Evolutionary conservation across 2,329 filamentous ascomycete genomes (phyloP).

Genomic region (Talaromyces atroroseus): DNA sequence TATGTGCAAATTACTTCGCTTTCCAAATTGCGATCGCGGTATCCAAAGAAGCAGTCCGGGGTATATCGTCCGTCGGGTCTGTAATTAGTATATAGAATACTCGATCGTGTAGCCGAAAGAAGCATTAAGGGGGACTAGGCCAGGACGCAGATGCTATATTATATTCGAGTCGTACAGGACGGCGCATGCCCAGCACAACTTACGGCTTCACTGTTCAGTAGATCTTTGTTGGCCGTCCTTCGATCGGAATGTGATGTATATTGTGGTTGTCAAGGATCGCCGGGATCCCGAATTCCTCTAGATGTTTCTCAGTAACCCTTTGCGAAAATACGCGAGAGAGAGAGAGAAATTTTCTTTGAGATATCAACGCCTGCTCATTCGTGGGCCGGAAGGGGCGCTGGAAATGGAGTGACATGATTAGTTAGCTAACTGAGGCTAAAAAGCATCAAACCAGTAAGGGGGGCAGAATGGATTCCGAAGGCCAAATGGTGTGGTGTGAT

Average conservation of each 20-base stretch:
- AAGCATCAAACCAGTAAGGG: slow-evolving; percentile 8
- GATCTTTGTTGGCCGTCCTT: slow-evolving; percentile 6
- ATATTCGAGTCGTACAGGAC: neutral
- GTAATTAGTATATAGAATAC: neutral
- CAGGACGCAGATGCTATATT: neutral
- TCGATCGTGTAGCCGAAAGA: slow-evolving; percentile 1
- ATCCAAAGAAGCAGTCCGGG: neutral
- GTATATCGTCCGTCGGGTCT: neutral
- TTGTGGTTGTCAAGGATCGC: slow-evolving; percentile 4
- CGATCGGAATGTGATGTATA: slow-evolving; percentile 11
- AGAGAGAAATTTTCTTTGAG: slow-evolving; percentile 5
- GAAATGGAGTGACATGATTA: slow-evolving; percentile 9
- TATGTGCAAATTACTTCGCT: neutral
- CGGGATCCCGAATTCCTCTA: neutral
- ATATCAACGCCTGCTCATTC: slow-evolving; percentile 8
- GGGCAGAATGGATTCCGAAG: slow-evolving; percentile 1
- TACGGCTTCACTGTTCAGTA: neutral
- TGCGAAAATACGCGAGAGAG: slow-evolving; percentile 2
- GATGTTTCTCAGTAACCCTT: neutral
- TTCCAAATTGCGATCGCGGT: neutral
- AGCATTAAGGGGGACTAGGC: neutral
- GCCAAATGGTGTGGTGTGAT: slow-evolving; percentile 2
- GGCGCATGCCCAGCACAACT: neutral
- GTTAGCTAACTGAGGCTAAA: slow-evolving; percentile 6
- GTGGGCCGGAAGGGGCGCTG: slow-evolving; percentile 5